A percentile compares a stretch with the other conserved stretches of the same genome.
Evolutionary conservation across 495 filamentous ascomycete genomes (phyloP).

Genomic region (Daldinia grandis): DNA sequence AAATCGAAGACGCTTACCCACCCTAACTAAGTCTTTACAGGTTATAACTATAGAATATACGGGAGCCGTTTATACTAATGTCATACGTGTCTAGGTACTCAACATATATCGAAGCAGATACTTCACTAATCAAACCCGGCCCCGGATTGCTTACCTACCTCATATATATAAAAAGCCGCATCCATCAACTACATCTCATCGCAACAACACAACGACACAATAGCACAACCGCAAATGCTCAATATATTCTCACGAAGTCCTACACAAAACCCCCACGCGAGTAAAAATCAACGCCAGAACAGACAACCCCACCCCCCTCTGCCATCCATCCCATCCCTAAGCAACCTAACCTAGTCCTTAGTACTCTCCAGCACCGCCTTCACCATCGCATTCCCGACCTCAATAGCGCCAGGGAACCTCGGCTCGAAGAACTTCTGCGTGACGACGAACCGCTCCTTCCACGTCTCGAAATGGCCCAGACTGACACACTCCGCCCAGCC

Average conservation of each 20-base stretch:
- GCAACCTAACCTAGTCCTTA: constrained; percentile 31
- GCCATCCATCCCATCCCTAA: not conserved
- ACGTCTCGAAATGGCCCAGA: constrained; percentile 89
- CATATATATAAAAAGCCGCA: no score
- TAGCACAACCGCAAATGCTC: not conserved
- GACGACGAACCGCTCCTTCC: constrained; percentile 85
- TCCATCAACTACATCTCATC: no score
- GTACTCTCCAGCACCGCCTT: constrained; percentile 87
- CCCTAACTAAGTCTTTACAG: no score
- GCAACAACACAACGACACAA: not conserved
- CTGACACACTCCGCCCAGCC: constrained; percentile 95
- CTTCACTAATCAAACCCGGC: no score
- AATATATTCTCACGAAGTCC: not conserved
- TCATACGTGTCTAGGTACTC: no score
- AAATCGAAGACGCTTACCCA: no score
- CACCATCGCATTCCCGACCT: constrained; percentile 95
- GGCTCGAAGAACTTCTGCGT: constrained; percentile 92
- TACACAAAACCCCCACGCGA: not conserved
- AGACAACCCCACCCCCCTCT: no score
- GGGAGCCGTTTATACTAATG: no score
- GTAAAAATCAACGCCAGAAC: not conserved
- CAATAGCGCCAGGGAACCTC: constrained; percentile 82
- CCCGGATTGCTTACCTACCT: no score
- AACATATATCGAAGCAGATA: no score
- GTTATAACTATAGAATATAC: no score